Percentiles rank a stretch among this genome's conserved stretches.
Conservation (phyloP, 108 stramenopile species). For the Nitzschia sp. region DNA sequence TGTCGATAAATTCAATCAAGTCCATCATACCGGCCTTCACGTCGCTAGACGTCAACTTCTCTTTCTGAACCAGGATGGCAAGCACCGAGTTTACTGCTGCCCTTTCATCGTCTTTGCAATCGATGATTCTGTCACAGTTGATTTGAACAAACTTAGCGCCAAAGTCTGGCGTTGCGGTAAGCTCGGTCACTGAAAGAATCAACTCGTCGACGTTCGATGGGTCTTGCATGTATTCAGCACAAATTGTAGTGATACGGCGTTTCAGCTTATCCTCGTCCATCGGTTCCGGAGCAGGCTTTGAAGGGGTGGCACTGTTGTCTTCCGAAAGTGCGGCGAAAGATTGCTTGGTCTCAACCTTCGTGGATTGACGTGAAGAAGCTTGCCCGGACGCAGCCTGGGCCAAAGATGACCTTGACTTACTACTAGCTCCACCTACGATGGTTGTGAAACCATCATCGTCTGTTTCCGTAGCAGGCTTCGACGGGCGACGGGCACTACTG, state of each 20-base stretch:
- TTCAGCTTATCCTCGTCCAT: conserved; percentile 59
- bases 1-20: conserved; percentile 73
- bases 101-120: conserved; percentile 70
- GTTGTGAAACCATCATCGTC: conserved; percentile 65
- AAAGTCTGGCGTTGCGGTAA: conserved; percentile 54
- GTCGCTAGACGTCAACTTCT: conserved; percentile 50
- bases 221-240: conserved; percentile 66
- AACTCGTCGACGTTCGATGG: conserved; percentile 61
- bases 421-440: conserved; percentile 31
- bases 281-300: conserved; percentile 23
- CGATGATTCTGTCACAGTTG: conserved; percentile 55
- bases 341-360: conserved; percentile 23
- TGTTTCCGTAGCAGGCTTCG: conserved; percentile 42
- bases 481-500: conserved; percentile 5
- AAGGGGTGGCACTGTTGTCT: conserved; percentile 14
- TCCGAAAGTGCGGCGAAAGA: conserved; percentile 31
- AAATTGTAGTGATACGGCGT: conserved; percentile 62
- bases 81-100: conserved; percentile 56
- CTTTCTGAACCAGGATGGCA: conserved; percentile 49
- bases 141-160: conserved; percentile 52
- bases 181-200: conserved; percentile 65
- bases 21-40: conserved; percentile 52
- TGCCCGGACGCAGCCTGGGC: conserved; percentile 3
- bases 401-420: conserved; percentile 15
- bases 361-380: conserved; percentile 16